Base-by-base conservation (phyloP, 768 basidiomycete genomes). In the Mycena metata region DNA sequence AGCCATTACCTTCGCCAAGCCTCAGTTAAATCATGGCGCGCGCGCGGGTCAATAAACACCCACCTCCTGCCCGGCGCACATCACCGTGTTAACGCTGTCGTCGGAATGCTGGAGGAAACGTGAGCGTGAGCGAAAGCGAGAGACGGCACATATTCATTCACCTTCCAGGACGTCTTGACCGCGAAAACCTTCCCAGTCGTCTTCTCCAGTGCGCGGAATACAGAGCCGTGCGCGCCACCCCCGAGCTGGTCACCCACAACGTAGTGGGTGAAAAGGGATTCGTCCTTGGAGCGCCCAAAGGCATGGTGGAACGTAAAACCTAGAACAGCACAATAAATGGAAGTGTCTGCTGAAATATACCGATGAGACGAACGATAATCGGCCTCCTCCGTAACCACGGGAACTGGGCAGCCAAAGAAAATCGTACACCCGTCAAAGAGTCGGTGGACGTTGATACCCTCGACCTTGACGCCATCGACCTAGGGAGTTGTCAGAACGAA, bases 161-260 rank as follows among this genome's bases (percentile, higher is more conserved):
- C 68, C 39, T 49, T 56, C 51, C 51, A 82, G 33, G 90, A 86
- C 74, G 89, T 85, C 81, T 93, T 93, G 78, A 91, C 83, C 4
- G 91, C 91, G 61, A 82, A 85, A 76, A 85, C 80, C 52, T 83
- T 76, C 15, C 89, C 89, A 5, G 88, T 88, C n/a, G 76, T 76
- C 11, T 86, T 82, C 69, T 86, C 81, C 56, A 89, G 80, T 0
- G 88, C 90, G 72, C 87, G 87, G 77, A 86, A 82, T 10, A 93
- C 91, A 24, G 86, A 86, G 5, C 91, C 91, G 70, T 91, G 91
- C 0, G 88, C 83, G 19, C 92, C 92, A 50, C 85, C 85, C 26
- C 91, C 91, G 39, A 74, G 60, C 6, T 78, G 73, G 9, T 77
- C 74, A 0, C 78, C 75, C 19, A 71, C 69, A 7, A 80, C 80